Evolutionary conservation across 768 basidiomycete genomes (phyloP).

Genomic region (Boletus reticulatus): DNA sequence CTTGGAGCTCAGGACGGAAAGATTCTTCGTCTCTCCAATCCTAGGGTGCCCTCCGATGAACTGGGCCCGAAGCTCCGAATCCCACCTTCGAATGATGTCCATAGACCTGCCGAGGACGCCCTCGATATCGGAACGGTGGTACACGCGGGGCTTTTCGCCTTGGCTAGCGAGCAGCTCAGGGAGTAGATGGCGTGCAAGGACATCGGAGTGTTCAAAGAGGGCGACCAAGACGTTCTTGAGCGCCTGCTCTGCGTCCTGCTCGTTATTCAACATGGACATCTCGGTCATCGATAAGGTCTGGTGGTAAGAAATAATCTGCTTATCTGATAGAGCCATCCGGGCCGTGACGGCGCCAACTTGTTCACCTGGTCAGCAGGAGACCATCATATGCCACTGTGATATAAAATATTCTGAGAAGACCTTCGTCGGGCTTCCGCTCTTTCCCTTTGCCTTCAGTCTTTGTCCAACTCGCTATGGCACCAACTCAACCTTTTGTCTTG

Average conservation of each 20-base stretch:
- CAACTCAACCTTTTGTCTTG: conserved; percentile 42
- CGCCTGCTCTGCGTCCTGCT: conserved; percentile 7
- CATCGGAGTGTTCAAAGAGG: conserved; percentile 69
- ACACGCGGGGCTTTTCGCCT: conserved; percentile 17
- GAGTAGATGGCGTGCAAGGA: conserved; percentile 50
- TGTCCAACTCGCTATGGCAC: conserved; percentile 12
- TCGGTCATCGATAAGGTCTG: neutral
- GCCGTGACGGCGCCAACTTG: neutral
- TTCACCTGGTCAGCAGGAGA: conserved; percentile 6
- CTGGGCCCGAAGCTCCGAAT: conserved; percentile 44
- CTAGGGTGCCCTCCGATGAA: conserved; percentile 87
- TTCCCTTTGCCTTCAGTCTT: neutral
- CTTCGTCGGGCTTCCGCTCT: neutral
- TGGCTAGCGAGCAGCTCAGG: conserved; percentile 45
- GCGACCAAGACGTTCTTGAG: conserved; percentile 37
- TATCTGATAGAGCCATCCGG: conserved; percentile 5
- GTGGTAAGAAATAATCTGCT: neutral
- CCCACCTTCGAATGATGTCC: conserved; percentile 51
- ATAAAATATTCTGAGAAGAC: conserved; percentile 4
- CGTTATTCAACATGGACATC: conserved; percentile 2
- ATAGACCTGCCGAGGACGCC: conserved; percentile 57
- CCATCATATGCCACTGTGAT: neutral
- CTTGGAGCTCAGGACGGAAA: conserved; percentile 71
- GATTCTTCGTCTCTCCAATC: conserved; percentile 78
- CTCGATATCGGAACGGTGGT: conserved; percentile 39